phyloP scores from a whole-genome alignment of 2,329 filamentous ascomycete species.

The Diplodia mutila region DNA sequence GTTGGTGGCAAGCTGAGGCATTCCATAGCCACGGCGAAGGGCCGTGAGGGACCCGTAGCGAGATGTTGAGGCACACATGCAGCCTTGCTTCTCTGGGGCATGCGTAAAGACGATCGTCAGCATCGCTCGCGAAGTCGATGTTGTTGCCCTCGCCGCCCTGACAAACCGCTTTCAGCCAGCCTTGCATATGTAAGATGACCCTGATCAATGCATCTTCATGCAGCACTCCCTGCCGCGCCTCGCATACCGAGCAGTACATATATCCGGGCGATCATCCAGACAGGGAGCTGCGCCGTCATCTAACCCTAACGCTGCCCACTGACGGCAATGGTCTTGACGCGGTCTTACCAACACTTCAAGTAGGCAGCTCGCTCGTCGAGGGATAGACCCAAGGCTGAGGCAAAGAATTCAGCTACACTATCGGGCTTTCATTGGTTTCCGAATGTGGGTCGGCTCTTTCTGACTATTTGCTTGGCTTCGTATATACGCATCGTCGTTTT shows the following conservation, averaged over 20 bases:
- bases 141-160: neutral
- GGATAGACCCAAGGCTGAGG: neutral
- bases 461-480: conserved; percentile 1
- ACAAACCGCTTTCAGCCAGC: conserved; percentile 3
- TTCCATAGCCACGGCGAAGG: neutral
- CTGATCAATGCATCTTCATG: conserved; percentile 14
- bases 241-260: neutral
- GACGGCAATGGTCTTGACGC: neutral
- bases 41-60: neutral
- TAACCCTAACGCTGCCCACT: neutral
- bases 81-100: neutral
- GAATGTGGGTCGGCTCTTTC: neutral
- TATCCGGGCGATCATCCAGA: neutral
- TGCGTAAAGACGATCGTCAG: neutral
- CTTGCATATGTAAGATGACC: neutral
- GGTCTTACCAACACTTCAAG: neutral
- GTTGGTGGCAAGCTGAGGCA: neutral
- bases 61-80: neutral
- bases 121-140: neutral
- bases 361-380: neutral
- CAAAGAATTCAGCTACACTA: neutral
- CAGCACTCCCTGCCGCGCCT: neutral
- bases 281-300: neutral
- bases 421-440: neutral
- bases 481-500: neutral